Base-by-base conservation (phyloP, 805 yeast genomes). In the Candida sithepensis region DNA sequence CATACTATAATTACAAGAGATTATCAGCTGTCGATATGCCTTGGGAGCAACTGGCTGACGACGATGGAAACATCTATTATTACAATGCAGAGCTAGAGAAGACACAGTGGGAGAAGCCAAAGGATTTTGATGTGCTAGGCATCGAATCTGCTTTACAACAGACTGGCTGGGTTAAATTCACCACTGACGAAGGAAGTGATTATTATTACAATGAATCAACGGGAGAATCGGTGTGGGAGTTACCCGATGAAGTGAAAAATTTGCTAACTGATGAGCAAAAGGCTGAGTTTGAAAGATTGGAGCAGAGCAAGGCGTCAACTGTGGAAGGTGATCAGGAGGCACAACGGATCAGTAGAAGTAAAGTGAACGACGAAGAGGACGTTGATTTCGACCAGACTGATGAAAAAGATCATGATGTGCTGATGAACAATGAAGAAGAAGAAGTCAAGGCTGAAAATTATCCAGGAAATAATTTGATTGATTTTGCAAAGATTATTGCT, bases 41-140 rank as follows among this genome's bases (percentile, higher is more conserved):
- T 20, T 90, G 97, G 96, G 79, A 77, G 58, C 79, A 79, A 50
- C 75, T 79, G 12, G 69, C 69, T 34, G 88, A 85, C 55, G 79
- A 77, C 12, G 79, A 79, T 44, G 94, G 95, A 0, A 72, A 83
- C 43, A 69, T 71, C 1, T 91, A 90, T 66, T 90, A 85, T 65
- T 88, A 81, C 63, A 81, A 90, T 53, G 45, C 77, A 0, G 73
- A 61, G 23, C 84, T 92, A 0, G 77, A 80, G 42, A 80, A 81
- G 53, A 81, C 96, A 0, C 79, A 83, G 43, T 89, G 97, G 96
- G 88, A 85, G 22, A 80, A 81, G 53, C 97, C 97, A 0, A 77
- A 66, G 16, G 85, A 74, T 44, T 58, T 75, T 21, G 63, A 12
- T 4, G 16, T 57, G 40, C 66, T 73, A 3, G 42, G 26, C 4